Evolutionary conservation across 257 asterid species (phyloP).

Genomic region (Penstemon eatonii): DNA sequence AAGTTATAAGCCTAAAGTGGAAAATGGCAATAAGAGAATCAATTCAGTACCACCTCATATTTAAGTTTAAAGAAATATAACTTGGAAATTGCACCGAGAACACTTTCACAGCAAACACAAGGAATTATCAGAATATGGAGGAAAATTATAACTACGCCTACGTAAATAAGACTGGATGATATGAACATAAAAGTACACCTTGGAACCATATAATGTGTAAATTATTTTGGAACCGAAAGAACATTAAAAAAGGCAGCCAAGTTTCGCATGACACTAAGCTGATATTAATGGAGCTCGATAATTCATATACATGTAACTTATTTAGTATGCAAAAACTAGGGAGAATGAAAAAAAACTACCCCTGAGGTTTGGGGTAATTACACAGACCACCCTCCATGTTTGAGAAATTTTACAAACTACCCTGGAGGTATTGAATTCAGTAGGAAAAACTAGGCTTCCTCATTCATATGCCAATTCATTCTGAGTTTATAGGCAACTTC

Average conservation of each 20-base stretch:
- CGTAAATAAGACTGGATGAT: neutral
- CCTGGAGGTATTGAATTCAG: neutral
- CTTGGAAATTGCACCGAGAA: neutral
- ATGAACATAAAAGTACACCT: slow-evolving; percentile 2
- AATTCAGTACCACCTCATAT: neutral
- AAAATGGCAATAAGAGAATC: slow-evolving; percentile 1
- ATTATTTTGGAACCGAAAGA: neutral
- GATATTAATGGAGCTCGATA: neutral
- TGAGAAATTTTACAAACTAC: no score
- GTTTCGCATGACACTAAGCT: no score
- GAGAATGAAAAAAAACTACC: neutral
- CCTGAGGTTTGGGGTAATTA: no score
- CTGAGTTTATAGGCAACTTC: neutral
- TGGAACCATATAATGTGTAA: neutral
- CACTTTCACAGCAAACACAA: neutral
- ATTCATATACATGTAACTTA: neutral
- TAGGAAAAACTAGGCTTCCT: neutral
- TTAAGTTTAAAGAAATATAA: slow-evolving; percentile 6
- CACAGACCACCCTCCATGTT: no score
- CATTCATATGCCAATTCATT: neutral
- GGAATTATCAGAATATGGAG: neutral
- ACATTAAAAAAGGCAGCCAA: no score
- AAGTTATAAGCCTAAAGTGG: neutral
- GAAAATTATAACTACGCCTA: neutral
- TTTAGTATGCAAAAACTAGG: neutral